phyloP scores from a whole-genome alignment of 129 eudicot species.

The Glebionis coronaria region DNA sequence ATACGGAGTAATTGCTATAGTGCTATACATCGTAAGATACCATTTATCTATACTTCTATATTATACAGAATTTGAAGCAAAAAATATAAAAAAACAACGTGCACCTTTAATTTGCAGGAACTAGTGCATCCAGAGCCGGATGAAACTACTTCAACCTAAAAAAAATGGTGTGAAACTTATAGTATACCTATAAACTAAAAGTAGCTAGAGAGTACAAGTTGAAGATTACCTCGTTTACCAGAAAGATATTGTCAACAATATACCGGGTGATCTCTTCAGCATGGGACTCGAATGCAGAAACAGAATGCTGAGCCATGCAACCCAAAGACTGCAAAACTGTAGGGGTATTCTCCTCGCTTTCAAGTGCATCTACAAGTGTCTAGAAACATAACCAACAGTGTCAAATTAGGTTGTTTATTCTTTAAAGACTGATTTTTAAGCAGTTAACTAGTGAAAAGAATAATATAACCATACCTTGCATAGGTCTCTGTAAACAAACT shows the following conservation, averaged over 20 bases:
- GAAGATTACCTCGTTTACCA: conserved; percentile 40
- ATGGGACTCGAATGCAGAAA: conserved; percentile 55
- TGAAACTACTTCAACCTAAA: conserved; percentile 40
- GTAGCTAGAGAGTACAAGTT: conserved; percentile 6
- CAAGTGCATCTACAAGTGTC: conserved; percentile 71
- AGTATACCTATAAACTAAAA: not conserved
- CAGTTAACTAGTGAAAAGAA: conserved; percentile 8
- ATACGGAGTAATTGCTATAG: conserved; percentile 6
- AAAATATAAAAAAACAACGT: conserved; percentile 4
- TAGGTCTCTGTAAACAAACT: conserved; percentile 45
- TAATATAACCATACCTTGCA: conserved; percentile 55
- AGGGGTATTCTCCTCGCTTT: conserved; percentile 51
- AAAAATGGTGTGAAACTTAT: conserved; percentile 3
- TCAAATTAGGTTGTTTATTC: not conserved
- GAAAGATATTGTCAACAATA: conserved; percentile 59
- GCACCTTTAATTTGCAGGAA: conserved; percentile 67
- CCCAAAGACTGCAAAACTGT: conserved; percentile 90
- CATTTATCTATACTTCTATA: not conserved
- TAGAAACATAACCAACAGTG: conserved; percentile 34
- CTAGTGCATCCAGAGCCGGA: conserved; percentile 36
- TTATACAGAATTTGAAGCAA: conserved; percentile 1
- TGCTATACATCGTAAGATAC: conserved; percentile 10
- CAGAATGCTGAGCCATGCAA: conserved; percentile 67
- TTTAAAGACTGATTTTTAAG: not conserved
- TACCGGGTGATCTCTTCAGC: conserved; percentile 51